Base-by-base conservation (phyloP, 176 grass and related monocot species). In the Coix lacrymajobi region DNA sequence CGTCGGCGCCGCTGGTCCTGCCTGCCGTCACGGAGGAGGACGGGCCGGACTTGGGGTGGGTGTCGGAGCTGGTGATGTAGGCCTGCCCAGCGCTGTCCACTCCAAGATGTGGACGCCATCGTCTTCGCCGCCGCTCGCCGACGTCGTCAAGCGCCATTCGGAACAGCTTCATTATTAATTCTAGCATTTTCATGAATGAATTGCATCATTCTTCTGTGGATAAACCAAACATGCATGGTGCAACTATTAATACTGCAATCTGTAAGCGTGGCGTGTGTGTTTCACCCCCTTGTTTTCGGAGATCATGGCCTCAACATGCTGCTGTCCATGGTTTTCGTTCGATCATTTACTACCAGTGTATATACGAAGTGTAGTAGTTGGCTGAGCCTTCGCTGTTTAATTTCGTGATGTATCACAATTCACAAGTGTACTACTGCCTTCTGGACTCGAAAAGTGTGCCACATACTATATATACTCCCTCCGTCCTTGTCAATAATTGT, bases 31-130 rank as follows among this genome's bases (percentile, higher is more conserved):
- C 84, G 7, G 88, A 90, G 48, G 84, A 87, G 16, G 88, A 90
- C 69, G 77, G 83, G 31, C 93, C 96, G 3, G 87, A 96, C 86
- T 86, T 99, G 14, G 96, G 85, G 31, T 96, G 96, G 96, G 87
- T 98, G 4, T 91, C 96, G 1, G 92, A 98, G 30, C 70, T 99
- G 62, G 89, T 96, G 17, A 89, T 81, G 67, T 83, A 69, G 16
- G 0, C 28, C 46, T 72, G 69, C 69, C 69, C 24, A 8, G 24
- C 22, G 11, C 24, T 24, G 51, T 20, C 43, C 43, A 14, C 7
- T 37, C 37, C 26, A 37, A 40, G 13, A 26, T 25, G n/a, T 20
- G 20, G 25, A 32, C 4, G 28, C 3, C 19, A 25, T 30, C 62
- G 33, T 34, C 12, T 7, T 33, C 76, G 69, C 14, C 31, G 11